Percentiles rank a stretch among this genome's conserved stretches.
Evolutionary conservation across 371 early-diverging fungal genomes (phyloP).

Genomic region (Apophysomyces elegans): DNA sequence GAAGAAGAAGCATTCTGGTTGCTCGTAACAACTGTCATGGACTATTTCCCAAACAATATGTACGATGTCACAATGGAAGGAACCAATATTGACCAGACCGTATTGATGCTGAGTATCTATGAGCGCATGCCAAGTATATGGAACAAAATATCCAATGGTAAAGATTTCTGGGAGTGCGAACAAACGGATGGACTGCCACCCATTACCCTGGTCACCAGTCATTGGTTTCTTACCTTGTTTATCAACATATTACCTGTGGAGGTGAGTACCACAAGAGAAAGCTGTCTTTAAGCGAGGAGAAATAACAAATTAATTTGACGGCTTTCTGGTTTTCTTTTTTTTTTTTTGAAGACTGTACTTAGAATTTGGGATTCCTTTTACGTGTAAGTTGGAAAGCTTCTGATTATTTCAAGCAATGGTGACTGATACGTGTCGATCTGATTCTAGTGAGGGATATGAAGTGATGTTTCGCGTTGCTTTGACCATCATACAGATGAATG

Average conservation of each 20-base stretch:
- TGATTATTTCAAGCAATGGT: neutral
- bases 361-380: slow-evolving; percentile 86
- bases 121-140: slow-evolving; percentile 64
- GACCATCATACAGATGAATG: slow-evolving; percentile 75
- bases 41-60: slow-evolving; percentile 76
- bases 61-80: slow-evolving; percentile 84
- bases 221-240: slow-evolving; percentile 85
- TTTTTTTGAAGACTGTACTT: slow-evolving; percentile 60
- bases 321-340: too few relatives aligned
- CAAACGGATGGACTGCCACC: slow-evolving; percentile 64
- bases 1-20: slow-evolving; percentile 87
- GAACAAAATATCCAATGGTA: slow-evolving; percentile 55
- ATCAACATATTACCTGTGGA: slow-evolving; percentile 81
- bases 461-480: slow-evolving; percentile 79
- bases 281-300: too few relatives aligned
- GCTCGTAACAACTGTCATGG: slow-evolving; percentile 73
- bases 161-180: slow-evolving; percentile 57
- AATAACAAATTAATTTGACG: too few relatives aligned
- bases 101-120: slow-evolving; percentile 67
- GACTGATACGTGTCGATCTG: neutral
- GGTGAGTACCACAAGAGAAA: slow-evolving; percentile 54
- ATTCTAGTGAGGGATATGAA: slow-evolving; percentile 72
- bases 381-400: slow-evolving; percentile 50
- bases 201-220: slow-evolving; percentile 77
- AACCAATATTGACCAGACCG: slow-evolving; percentile 75